phyloP scores from a whole-genome alignment of 192 early-diverging fungal genomes.

The Backusella luteola region DNA sequence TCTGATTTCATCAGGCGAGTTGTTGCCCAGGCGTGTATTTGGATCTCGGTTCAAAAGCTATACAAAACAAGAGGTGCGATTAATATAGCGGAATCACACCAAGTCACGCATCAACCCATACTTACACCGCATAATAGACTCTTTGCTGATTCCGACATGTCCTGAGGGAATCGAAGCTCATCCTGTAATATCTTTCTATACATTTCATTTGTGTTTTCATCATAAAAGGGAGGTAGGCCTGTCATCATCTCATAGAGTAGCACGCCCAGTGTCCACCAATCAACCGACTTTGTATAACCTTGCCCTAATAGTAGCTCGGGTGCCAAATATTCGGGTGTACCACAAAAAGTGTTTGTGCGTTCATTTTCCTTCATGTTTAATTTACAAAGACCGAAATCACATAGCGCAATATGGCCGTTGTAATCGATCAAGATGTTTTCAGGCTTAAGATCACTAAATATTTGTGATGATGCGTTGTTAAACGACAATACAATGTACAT shows the following conservation, averaged over 20 bases:
- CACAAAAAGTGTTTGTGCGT: conserved; percentile 94
- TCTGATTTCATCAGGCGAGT: conserved; percentile 89
- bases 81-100: background rate
- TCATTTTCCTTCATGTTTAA: conserved; percentile 92
- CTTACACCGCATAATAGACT: conserved; percentile 60
- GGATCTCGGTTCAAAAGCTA: conserved; percentile 80
- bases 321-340: conserved; percentile 97
- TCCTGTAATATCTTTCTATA: conserved; percentile 92
- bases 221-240: conserved; percentile 90
- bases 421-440: conserved; percentile 95
- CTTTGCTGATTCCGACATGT: conserved; percentile 66
- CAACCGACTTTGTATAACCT: conserved; percentile 90
- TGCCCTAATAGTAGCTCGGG: conserved; percentile 85
- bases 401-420: conserved; percentile 91
- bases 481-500: background rate
- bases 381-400: conserved; percentile 95
- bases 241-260: conserved; percentile 90
- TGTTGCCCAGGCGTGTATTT: conserved; percentile 77
- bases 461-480: background rate
- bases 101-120: background rate
- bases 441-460: conserved; percentile 83
- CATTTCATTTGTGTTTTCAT: conserved; percentile 94
- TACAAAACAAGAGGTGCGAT: background rate
- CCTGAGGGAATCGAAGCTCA: conserved; percentile 80
- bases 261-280: conserved; percentile 98